Conservation (phyloP, 225 moss, liverwort and hornwort species). For the Pseudisothecium myosuroides region DNA sequence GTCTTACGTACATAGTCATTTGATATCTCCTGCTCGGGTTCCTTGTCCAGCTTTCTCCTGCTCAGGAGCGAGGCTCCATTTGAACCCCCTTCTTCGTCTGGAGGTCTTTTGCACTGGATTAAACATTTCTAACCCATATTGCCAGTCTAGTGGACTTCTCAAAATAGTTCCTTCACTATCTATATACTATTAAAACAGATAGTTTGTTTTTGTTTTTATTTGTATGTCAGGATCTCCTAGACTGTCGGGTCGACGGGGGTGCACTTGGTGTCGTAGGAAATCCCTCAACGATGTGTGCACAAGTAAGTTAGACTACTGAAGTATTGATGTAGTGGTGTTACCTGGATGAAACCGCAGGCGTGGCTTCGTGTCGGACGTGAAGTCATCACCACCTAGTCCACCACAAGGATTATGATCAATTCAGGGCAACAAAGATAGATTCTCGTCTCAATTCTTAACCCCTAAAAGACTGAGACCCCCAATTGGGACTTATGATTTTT, state of each 20-base stretch:
- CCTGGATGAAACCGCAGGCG: conserved; percentile 28
- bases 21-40: not conserved
- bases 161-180: not conserved
- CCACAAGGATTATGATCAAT: not conserved
- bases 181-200: not conserved
- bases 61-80: conserved; percentile 4
- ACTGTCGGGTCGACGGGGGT: not conserved
- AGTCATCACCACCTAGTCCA: conserved; percentile 9
- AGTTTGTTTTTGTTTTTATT: not conserved
- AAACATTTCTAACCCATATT: not conserved
- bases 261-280: not conserved
- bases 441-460: not conserved
- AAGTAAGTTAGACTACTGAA: not conserved
- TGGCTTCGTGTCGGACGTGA: conserved; percentile 2
- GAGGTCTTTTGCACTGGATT: not conserved
- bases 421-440: not conserved
- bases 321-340: not conserved
- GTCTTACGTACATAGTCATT: conserved; percentile 3
- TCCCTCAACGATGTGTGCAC: not conserved
- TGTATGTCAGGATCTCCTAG: not conserved
- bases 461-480: too few relatives aligned
- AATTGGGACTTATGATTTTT: not conserved
- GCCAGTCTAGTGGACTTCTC: not conserved
- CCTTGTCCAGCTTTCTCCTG: conserved; percentile 18
- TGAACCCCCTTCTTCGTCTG: conserved; percentile 40